A percentile compares a stretch with the other conserved stretches of the same genome.
These are phyloP conservation scores for Puccinia horiana DNA, from an alignment of 1,284 basidiomycete genomes.

Conservation along the genomic window DNA sequence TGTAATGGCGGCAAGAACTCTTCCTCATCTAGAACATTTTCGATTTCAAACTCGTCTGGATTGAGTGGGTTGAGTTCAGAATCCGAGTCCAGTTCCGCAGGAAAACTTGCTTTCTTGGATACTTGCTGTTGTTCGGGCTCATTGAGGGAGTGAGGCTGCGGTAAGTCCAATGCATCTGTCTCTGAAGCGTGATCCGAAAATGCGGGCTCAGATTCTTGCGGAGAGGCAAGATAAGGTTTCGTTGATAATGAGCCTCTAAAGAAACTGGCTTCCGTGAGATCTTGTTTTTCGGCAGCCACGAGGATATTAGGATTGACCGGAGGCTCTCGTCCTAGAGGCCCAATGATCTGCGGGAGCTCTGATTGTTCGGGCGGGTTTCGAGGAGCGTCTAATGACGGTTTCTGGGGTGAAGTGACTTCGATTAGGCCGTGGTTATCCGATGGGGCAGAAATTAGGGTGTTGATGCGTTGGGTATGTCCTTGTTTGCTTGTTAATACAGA, in stretches of 20 bases:
- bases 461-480: background rate
- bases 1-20: background rate
- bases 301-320: background rate
- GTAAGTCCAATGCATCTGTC: background rate
- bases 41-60: background rate
- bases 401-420: background rate
- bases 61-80: background rate
- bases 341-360: background rate
- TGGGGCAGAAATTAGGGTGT: background rate
- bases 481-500: background rate
- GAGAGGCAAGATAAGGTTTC: background rate
- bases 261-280: background rate
- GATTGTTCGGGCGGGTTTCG: background rate
- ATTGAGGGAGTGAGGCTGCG: background rate
- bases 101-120: background rate
- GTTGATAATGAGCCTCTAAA: background rate
- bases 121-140: background rate
- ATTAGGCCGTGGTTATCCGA: background rate
- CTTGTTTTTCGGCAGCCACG: background rate
- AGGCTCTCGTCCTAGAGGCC: conserved; percentile 1
- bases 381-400: background rate
- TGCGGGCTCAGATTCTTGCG: background rate
- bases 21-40: background rate
- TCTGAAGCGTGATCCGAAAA: background rate
- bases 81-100: background rate